Percentiles rank a stretch among this genome's conserved stretches.
These are phyloP conservation scores for Venturia aucupariae DNA, from an alignment of 2,329 filamentous ascomycete genomes.

Conservation along the genomic window DNA sequence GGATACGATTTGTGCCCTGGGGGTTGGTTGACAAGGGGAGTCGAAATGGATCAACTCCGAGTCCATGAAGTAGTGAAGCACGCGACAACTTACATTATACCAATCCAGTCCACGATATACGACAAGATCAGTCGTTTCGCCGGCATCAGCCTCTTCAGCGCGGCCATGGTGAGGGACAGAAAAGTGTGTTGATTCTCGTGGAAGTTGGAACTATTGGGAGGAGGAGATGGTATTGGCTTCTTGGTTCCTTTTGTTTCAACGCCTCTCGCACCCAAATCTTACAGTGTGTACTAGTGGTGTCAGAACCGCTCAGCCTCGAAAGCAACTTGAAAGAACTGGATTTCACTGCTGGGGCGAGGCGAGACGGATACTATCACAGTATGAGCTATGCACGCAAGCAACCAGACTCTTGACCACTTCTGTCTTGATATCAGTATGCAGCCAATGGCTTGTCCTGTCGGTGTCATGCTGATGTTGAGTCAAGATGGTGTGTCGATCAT, in stretches of 20 bases:
- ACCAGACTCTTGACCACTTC: too few species aligned
- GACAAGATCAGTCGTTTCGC: constrained; percentile 50
- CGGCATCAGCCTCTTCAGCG: constrained; percentile 19
- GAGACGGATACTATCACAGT: neutral
- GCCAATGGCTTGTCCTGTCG: neutral
- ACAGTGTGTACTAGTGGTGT: neutral
- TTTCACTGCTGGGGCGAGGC: too few species aligned
- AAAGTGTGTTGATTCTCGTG: neutral
- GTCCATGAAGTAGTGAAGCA: constrained; percentile 14
- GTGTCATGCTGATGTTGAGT: neutral
- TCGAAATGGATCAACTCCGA: neutral
- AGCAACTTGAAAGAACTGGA: neutral
- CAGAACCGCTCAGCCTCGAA: neutral
- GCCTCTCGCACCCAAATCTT: neutral
- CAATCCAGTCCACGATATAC: constrained; percentile 66
- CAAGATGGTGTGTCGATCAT: neutral
- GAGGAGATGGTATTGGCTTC: too few species aligned
- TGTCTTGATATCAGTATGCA: neutral
- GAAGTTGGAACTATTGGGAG: neutral
- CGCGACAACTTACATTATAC: constrained; percentile 45
- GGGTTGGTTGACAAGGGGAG: neutral
- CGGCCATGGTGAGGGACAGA: neutral
- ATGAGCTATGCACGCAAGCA: neutral
- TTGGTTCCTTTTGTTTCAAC: neutral
- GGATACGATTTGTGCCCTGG: constrained; percentile 2